Base-by-base conservation (phyloP, 768 basidiomycete genomes). In the Sporobolomyces roseus region DNA sequence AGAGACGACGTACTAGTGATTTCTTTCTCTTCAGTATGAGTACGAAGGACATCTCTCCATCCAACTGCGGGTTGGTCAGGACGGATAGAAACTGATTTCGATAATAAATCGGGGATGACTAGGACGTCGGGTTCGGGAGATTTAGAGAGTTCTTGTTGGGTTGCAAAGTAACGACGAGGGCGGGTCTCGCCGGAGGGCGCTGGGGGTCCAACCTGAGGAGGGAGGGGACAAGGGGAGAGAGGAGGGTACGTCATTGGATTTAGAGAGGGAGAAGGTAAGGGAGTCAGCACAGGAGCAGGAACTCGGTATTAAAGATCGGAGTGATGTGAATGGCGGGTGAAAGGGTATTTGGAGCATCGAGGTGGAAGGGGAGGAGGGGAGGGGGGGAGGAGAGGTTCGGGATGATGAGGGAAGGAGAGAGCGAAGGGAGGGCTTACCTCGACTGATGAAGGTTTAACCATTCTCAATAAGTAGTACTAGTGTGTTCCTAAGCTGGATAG, bases 1-100 rank as follows among this genome's bases (percentile, higher is more conserved):
- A 46, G 23, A 23, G 21, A 14, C 21, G 45, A 46, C 45, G 12
- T 46, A 46, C 45, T 78, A 29, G 73, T 88, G 38, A 97, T 85
- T 75, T 91, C 86, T 80, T 94, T 96, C 78, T 86, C 87, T 80
- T 97, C 94, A 74, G 89, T 86, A 75, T 91, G 82, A 21, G 86
- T 80, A 10, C 81, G 76, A 58, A 90, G 77, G 36, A 93, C 74
- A 62, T 91, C 89, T 43, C 94, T 82, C 83, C 85, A 88, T 0
- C 93, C 94, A 4, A 90, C 77, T 1, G 90, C 91, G 4, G 87
- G 82, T 72, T 87, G 85, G 3, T 82, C 41, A 10, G 50, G 55
- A 19, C 51, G 25, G 3, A 32, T 23, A 8, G 17, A 0, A 29
- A 66, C 66, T 0, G 45, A 49, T 21, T 14, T n/a, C 5, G 16